Evolutionary conservation across 2,329 filamentous ascomycete genomes (phyloP), one percentile per base, ranked within the genome.

Genomic region (Fusarium paranaense): DNA sequence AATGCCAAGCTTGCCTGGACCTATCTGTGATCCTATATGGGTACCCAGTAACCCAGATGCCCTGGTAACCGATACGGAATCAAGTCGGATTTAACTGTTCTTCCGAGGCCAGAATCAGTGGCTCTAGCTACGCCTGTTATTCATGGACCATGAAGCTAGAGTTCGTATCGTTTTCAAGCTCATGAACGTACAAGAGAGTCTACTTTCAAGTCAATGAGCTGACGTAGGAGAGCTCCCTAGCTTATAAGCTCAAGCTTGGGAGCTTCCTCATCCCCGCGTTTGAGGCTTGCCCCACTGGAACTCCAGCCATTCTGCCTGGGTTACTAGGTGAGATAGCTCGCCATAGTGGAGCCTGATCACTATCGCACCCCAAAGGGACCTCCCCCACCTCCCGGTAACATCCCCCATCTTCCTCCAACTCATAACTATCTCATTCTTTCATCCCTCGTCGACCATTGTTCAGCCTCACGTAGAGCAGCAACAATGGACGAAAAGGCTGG

Each of bases 401-500:
- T 66, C 54, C 38, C 30, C 33, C 56, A 50, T 32, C 33, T 33
- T 67, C 42, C 47, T 66, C 47, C 27, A 5, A 30, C 60, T 56
- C 45, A 54, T 38, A 35, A 22, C 57, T 60, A 45, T 45, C 20
- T 8, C 20, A 45, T 25, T 25, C 42, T 25, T 6, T 6, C 47
- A 59, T 65, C 54, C 6, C 9, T 42, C 52, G 38, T 65, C 57
- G 20, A 33, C 33, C 52, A 64, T 61, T 64, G 58, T 50, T 37
- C 42, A 47, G 47, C 32, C 50, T 42, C 57, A 20, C 14, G 7
- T 13, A 18, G 33, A 42, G 57, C 58, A 61, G 67, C 30, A 20
- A 58, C 33, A 54, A 82, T 82, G 81, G 80, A 80, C 42, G 88
- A 83, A 52, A 86, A 88, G 78, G 81, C 76, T 58, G 80, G 80